phyloP scores from a whole-genome alignment of 176 grass and related monocot genomes.

The Eleusine indica region DNA sequence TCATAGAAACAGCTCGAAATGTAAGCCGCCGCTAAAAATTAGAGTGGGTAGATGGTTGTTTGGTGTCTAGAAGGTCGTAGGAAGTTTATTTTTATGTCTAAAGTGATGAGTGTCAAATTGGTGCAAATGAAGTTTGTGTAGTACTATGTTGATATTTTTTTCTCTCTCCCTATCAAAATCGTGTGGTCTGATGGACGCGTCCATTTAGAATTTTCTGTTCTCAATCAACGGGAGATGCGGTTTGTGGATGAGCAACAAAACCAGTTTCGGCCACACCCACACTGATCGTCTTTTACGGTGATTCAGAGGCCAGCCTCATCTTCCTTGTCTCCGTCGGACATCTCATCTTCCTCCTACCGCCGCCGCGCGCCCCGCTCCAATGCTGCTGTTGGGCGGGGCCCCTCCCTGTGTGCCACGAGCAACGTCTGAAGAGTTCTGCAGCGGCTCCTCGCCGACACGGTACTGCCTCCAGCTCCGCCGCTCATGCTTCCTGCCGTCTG shows the following conservation, averaged over 20 bases:
- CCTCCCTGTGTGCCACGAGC: not conserved
- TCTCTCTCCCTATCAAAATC: too few species aligned
- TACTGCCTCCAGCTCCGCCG: not conserved
- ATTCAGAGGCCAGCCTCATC: not conserved
- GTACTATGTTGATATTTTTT: too few species aligned
- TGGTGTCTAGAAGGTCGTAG: too few species aligned
- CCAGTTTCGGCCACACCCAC: not conserved
- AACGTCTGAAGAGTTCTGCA: not conserved
- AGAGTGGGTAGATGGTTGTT: too few species aligned
- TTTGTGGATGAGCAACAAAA: not conserved
- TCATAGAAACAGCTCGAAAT: too few species aligned
- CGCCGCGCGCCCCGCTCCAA: not conserved
- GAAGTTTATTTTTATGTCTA: too few species aligned
- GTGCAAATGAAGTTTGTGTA: too few species aligned
- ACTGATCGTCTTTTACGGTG: not conserved
- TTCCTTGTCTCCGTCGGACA: not conserved
- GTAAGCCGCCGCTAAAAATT: too few species aligned
- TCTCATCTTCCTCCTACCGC: not conserved
- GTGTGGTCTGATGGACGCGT: too few species aligned
- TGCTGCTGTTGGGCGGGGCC: constrained; percentile 18
- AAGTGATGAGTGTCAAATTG: too few species aligned
- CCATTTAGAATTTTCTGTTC: too few species aligned
- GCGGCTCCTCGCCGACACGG: not conserved
- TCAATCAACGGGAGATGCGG: too few species aligned
- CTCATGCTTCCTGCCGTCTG: constrained; percentile 7